phyloP scores from a whole-genome alignment of 495 filamentous ascomycete genomes.

The Tetracladium setigerum region DNA sequence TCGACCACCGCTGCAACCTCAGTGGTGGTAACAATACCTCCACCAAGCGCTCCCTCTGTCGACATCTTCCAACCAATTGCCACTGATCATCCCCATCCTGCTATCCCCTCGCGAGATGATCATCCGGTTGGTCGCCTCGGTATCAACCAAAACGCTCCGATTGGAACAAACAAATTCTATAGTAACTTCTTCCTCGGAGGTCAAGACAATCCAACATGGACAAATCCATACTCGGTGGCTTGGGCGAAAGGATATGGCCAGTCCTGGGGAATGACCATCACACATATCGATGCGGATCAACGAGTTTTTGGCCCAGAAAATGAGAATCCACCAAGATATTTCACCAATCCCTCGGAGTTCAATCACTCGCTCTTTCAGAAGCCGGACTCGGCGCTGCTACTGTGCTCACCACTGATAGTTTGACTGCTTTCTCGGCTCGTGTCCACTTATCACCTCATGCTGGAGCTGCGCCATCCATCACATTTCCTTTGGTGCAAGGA shows the following conservation, averaged over 20 bases:
- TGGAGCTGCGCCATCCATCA: constrained; percentile 47
- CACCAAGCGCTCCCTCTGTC: constrained; percentile 7
- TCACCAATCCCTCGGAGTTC: constrained; percentile 78
- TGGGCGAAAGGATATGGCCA: constrained; percentile 68
- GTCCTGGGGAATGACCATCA: constrained; percentile 67
- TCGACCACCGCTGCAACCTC: background rate
- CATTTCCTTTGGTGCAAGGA: constrained; percentile 81
- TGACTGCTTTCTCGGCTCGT: constrained; percentile 64
- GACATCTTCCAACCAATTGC: constrained; percentile 53
- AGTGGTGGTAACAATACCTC: background rate
- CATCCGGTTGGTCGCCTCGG: constrained; percentile 34
- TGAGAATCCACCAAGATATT: constrained; percentile 58
- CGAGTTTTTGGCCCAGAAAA: constrained; percentile 51
- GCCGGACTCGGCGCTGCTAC: constrained; percentile 56
- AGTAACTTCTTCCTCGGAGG: constrained; percentile 76
- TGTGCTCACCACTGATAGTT: constrained; percentile 51
- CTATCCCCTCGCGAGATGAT: constrained; percentile 40
- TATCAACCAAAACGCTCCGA: constrained; percentile 39
- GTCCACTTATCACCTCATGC: constrained; percentile 52
- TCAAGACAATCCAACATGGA: constrained; percentile 65
- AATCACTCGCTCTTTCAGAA: constrained; percentile 73
- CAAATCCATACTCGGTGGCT: constrained; percentile 75
- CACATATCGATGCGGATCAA: constrained; percentile 60
- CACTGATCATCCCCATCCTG: constrained; percentile 46
- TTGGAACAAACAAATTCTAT: constrained; percentile 89